phyloP scores from a whole-genome alignment of 345 rosid genomes.

The Lenwebbia sp. region DNA sequence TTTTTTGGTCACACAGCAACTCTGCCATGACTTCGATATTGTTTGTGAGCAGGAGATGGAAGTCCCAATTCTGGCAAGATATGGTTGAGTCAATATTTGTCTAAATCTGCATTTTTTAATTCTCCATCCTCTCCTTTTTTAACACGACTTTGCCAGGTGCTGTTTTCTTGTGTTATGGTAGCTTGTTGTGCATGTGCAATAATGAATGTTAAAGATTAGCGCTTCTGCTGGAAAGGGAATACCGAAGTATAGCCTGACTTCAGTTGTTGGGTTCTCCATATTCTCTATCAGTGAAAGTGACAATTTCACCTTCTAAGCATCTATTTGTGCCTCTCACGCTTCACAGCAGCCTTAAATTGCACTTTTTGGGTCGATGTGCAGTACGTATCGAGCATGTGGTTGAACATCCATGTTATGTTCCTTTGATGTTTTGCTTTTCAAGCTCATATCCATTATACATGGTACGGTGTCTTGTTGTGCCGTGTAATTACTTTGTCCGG shows the following conservation, averaged over 20 bases:
- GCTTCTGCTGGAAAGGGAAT: neutral
- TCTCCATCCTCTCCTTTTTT: neutral
- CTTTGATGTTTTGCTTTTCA: neutral
- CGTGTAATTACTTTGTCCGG: neutral
- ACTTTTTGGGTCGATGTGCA: neutral
- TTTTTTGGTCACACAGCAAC: neutral
- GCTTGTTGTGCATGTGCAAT: neutral
- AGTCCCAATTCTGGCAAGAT: neutral
- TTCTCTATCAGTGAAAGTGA: neutral
- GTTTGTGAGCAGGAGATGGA: neutral
- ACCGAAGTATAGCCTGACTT: neutral
- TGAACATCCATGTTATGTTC: neutral
- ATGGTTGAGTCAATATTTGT: neutral
- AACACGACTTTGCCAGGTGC: neutral
- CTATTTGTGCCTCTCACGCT: neutral
- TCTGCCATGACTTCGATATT: neutral
- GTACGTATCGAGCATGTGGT: neutral
- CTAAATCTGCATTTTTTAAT: neutral
- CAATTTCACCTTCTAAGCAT: neutral
- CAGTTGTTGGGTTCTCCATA: neutral
- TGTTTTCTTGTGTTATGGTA: neutral
- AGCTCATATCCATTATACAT: neutral
- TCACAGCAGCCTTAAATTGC: neutral
- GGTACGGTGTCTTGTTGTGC: neutral
- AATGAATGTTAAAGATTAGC: neutral